Evolutionary conservation across 176 grass and related monocot species (phyloP).

Genomic region (Themeda triandra): DNA sequence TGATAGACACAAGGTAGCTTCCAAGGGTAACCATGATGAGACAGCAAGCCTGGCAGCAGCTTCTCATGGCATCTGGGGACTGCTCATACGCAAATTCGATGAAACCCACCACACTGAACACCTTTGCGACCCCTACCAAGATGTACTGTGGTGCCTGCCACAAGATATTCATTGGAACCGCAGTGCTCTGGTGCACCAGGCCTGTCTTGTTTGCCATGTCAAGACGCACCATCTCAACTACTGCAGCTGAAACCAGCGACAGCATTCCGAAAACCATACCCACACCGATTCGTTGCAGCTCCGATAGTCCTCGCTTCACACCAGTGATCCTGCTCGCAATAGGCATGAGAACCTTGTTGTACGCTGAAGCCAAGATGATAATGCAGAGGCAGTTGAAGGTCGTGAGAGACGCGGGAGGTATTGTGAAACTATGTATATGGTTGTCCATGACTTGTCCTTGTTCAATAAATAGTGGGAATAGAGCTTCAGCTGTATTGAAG

Average conservation of each 20-base stretch:
- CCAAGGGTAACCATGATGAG: neutral
- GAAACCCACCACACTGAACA: neutral
- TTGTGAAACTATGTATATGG: neutral
- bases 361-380: neutral
- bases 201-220: neutral
- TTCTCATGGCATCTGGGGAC: neutral
- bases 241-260: neutral
- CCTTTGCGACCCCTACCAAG: neutral
- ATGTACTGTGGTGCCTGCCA: neutral
- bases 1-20: neutral
- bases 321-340: neutral
- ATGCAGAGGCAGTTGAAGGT: conserved; percentile 37
- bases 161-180: neutral
- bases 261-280: neutral
- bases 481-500: conserved; percentile 1
- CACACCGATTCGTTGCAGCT: neutral
- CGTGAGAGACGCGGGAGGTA: conserved; percentile 41
- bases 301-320: neutral
- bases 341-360: neutral
- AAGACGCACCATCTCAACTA: neutral
- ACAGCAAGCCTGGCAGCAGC: neutral
- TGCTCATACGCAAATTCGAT: neutral
- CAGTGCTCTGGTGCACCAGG: neutral
- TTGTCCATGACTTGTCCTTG: conserved; percentile 47
- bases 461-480: conserved; percentile 37